phyloP scores from a whole-genome alignment of 352 stramenopile genomes.

The Globisporangium apiculatum region DNA sequence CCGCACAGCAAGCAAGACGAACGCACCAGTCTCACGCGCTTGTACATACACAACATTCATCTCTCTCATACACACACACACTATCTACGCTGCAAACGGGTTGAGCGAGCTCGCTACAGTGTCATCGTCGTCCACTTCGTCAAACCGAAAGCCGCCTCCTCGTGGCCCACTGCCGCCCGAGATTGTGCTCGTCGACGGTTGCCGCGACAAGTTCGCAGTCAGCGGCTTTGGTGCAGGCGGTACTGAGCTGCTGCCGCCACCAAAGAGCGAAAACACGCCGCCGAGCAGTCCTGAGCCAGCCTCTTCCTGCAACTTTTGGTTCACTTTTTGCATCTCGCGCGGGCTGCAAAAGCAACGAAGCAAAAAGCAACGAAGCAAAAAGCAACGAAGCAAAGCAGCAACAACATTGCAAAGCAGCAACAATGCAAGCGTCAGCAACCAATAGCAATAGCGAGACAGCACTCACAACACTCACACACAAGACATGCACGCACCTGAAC shows the following conservation, averaged over 20 bases:
- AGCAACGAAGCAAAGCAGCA: no score
- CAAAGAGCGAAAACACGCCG: slow-evolving; percentile 72
- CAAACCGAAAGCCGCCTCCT: slow-evolving; percentile 19
- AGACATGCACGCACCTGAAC: slow-evolving; percentile 29
- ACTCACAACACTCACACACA: not conserved
- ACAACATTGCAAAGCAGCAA: no score
- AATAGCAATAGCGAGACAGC: not conserved
- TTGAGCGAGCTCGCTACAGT: slow-evolving; percentile 32
- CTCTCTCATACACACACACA: slow-evolving; percentile 4
- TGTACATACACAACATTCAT: no score
- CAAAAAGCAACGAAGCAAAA: not conserved
- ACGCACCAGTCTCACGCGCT: no score
- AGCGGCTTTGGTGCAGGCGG: slow-evolving; percentile 42
- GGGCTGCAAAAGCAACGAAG: slow-evolving; percentile 18
- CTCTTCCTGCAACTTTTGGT: slow-evolving; percentile 27
- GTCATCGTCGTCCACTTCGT: slow-evolving; percentile 47
- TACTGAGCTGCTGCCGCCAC: slow-evolving; percentile 19
- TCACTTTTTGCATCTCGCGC: slow-evolving; percentile 54
- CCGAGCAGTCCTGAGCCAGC: slow-evolving; percentile 46
- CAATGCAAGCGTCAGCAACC: no score
- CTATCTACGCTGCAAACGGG: slow-evolving; percentile 49
- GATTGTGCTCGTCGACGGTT: slow-evolving; percentile 29
- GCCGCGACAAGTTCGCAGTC: slow-evolving; percentile 24
- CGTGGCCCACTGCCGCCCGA: slow-evolving; percentile 18
- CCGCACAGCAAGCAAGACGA: no score